Evolutionary conservation across 2,329 filamentous ascomycete species (phyloP).

Genomic region (Fusarium pseudoanthophilum): DNA sequence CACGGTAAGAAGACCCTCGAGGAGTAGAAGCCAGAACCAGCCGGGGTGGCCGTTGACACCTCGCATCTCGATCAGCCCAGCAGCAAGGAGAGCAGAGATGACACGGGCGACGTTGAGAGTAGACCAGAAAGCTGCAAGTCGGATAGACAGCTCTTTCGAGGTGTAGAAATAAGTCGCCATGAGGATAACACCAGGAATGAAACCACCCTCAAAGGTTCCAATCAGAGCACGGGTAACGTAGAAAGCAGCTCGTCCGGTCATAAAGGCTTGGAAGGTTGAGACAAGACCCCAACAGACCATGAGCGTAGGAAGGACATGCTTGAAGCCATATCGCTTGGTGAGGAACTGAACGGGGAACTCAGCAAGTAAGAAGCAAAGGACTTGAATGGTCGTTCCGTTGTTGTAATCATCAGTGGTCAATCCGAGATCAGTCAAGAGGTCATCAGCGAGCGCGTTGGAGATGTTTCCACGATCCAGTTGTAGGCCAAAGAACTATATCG

Average conservation of each 20-base stretch:
- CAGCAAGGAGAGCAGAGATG: conserved; percentile 60
- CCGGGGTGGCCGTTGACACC: conserved; percentile 60
- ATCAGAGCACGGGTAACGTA: conserved; percentile 63
- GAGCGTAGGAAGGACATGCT: conserved; percentile 63
- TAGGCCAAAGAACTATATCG: conserved; percentile 65
- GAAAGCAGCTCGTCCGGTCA: conserved; percentile 58
- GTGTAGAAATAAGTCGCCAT: conserved; percentile 81
- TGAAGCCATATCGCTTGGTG: conserved; percentile 67
- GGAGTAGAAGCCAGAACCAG: conserved; percentile 65
- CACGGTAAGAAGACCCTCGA: conserved; percentile 59
- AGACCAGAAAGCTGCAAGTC: conserved; percentile 76
- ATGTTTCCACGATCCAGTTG: conserved; percentile 73
- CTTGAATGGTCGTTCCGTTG: conserved; percentile 67
- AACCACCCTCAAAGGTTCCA: conserved; percentile 65
- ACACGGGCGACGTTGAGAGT: conserved; percentile 57
- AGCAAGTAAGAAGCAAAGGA: conserved; percentile 63
- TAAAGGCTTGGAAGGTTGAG: conserved; percentile 61
- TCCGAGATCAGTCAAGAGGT: conserved; percentile 65
- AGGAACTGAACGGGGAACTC: conserved; percentile 70
- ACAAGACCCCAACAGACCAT: conserved; percentile 63
- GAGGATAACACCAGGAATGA: conserved; percentile 69
- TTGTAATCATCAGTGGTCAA: conserved; percentile 65
- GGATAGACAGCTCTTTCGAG: conserved; percentile 71
- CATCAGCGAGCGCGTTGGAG: conserved; percentile 70
- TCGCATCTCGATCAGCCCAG: conserved; percentile 60